Base-by-base conservation (phyloP, 768 basidiomycete genomes). In the Tricholoma sp. region DNA sequence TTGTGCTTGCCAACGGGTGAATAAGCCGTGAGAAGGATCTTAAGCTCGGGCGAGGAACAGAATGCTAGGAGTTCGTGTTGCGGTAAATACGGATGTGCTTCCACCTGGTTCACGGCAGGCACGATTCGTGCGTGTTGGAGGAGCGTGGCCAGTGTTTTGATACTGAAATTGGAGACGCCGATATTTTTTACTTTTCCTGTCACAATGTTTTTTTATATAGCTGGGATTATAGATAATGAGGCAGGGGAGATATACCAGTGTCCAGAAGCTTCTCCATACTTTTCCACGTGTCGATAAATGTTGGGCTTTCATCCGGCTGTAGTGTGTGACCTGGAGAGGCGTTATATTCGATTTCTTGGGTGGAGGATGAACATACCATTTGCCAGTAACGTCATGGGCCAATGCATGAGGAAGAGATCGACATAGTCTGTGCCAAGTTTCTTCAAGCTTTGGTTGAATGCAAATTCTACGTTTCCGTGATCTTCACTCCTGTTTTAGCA, bases 101-200 rank as follows among this genome's bases (percentile, higher is more conserved):
- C 79, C 46, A 78, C 65, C 62, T 75, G 63, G 53, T 68, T 80
- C 75, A 59, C 59, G 6, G 61, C 57, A 10, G 82, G 82, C 2
- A 77, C 65, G 47, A 81, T 63, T 52, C 65, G 72, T 51, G 70
- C 72, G 4, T 68, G 67, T 51, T 71, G 64, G 5, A 78, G 64
- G 12, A 82, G 70, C 34, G 68, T 61, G 39, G 60, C 64, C 31
- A 74, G 67, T 10, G 69, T 73, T 59, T 74, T 74, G 57, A 79
- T 69, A 19, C 73, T 74, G 63, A 80, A 81, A 67, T 83, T 83
- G 52, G 78, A 79, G 21, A 84, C 79, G 10, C 82, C 82, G 61
- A 78, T 76, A 1, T 66, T 57, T 49, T 64, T 68, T 22, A 70
- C 70, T 60, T 74, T 76, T 31, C 73, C 73, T 71, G 50, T n/a